These are phyloP conservation scores for Lachancea fermentati DNA, from an alignment of 805 yeast genomes.

Conservation along the genomic window DNA sequence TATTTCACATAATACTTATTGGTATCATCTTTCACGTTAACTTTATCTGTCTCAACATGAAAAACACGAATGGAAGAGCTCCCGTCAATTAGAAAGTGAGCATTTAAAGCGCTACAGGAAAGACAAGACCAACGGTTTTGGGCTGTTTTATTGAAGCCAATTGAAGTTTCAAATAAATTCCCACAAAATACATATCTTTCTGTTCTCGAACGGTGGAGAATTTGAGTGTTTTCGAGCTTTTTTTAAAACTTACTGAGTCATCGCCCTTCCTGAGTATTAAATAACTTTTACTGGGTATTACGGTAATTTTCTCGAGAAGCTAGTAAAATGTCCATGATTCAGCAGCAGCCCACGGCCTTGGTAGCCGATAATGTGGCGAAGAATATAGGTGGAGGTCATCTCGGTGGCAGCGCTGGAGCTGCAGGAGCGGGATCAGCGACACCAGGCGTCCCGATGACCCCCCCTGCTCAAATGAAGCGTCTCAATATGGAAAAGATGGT, in stretches of 20 bases:
- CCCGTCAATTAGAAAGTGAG: neutral
- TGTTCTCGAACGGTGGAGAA: neutral
- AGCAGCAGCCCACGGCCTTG: conserved; percentile 16
- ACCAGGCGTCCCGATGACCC: conserved; percentile 1
- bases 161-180: neutral
- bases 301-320: neutral
- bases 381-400: conserved; percentile 4
- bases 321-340: conserved; percentile 17
- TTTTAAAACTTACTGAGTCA: neutral
- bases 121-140: neutral
- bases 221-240: neutral
- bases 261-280: neutral
- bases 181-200: neutral
- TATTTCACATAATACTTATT: too few relatives aligned
- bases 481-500: conserved; percentile 63
- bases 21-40: neutral
- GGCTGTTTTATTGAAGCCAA: neutral
- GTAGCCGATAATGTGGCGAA: conserved; percentile 9
- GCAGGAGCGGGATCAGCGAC: conserved; percentile 4
- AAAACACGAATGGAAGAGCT: neutral
- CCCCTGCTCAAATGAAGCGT: conserved; percentile 28
- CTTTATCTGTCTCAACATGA: neutral
- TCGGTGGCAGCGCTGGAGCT: neutral
- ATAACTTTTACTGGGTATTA: neutral
- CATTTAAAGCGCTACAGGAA: neutral